Evolutionary conservation across 495 filamentous ascomycete species (phyloP).

Genomic region (Hapsidospora chrysogenum): DNA sequence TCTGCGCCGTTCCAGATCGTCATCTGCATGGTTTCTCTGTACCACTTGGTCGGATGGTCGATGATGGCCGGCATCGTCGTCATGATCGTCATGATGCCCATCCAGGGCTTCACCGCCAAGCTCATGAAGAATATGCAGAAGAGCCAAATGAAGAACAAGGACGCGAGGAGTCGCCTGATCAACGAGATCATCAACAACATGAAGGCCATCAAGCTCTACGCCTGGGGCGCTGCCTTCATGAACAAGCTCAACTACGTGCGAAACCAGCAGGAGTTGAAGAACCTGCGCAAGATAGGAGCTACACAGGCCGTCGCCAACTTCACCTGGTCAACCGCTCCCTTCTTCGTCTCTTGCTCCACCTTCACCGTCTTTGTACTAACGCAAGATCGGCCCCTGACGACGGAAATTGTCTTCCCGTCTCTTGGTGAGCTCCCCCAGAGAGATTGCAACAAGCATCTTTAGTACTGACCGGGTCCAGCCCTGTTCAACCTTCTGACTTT

Average conservation of each 20-base stretch:
- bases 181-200: conserved; percentile 99
- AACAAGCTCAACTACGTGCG: conserved; percentile 88
- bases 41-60: conserved; percentile 79
- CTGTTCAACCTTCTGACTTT: conserved; percentile 91
- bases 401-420: conserved; percentile 89
- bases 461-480: conserved; percentile 21
- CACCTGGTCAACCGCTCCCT: conserved; percentile 98
- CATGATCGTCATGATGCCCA: conserved; percentile 95
- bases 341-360: conserved; percentile 92
- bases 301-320: conserved; percentile 91
- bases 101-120: conserved; percentile 85
- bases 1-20: conserved; percentile 93
- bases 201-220: conserved; percentile 98
- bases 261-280: conserved; percentile 90
- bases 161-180: conserved; percentile 80
- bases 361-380: conserved; percentile 90
- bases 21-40: conserved; percentile 88
- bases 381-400: conserved; percentile 63
- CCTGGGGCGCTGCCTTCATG: conserved; percentile 94
- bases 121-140: conserved; percentile 93
- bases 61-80: conserved; percentile 94
- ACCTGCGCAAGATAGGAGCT: conserved; percentile 88
- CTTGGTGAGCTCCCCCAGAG: no score
- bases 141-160: conserved; percentile 98
- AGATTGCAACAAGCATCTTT: not conserved